Evolutionary conservation across 352 stramenopile species (phyloP), one percentile per base, ranked within the genome.

Genomic region (Phytophthora podocarpi): DNA sequence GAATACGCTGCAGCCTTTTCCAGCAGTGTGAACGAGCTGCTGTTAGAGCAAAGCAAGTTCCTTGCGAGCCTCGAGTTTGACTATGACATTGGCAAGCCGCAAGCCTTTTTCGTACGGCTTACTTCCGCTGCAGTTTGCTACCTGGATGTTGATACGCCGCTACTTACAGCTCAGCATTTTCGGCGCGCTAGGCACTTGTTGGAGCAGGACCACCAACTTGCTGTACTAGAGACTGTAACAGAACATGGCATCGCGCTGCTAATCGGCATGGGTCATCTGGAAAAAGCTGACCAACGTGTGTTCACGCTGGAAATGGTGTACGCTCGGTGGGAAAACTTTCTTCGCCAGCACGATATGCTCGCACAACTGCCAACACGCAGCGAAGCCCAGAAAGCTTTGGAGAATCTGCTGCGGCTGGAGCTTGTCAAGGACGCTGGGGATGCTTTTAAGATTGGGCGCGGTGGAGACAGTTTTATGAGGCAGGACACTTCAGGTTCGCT

Each of bases 221-320:
- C 83, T 28, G 87, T 84, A 15, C 46, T 95, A n/a, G 66, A 74
- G 50, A 82, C 72, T 31, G 76, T 91, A 32, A 79, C 78, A 24
- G 69, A 91, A 56, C 65, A 85, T 41, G 81, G 80, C 10, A 83
- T 95, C n/a, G 82, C 79, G 9, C 61, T 95, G 21, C 50, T 93
- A 12, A 81, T 93, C 15, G 85, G 80, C 9, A 95, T 93, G 86
- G 82, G 80, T 35, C 81, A 90, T 35, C 54, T 93, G 3, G 85
- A 95, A 51, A 82, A 82, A 46, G 72, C 84, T 7, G 78, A 72
- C 16, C 76, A 89, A 50, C 62, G 64, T 4, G 78, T 87, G 20
- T 91, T 87, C 48, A 93, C 86, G 42, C 72, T 95, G 27, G 86
- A 93, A 57, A 95, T 93, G 86, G 80, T 95, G 15, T 95, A 91